These are phyloP conservation scores for Acmispon strigosus DNA, from an alignment of 306 rosid genomes.

Conservation along the genomic window DNA sequence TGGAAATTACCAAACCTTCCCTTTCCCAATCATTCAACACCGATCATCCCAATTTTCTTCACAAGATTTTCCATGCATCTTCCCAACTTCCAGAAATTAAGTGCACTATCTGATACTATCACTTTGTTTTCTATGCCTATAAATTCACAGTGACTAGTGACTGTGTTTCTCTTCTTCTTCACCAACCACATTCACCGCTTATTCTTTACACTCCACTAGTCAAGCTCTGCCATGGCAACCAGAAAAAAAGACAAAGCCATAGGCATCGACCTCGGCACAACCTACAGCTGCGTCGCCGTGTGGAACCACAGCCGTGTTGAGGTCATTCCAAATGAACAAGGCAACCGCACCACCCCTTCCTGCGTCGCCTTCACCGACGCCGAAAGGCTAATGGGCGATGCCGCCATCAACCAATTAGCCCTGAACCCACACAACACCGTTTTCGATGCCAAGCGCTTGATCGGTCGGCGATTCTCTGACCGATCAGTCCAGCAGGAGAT, in stretches of 20 bases:
- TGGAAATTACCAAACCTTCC: no score
- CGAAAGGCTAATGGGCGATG: slow-evolving; percentile 27
- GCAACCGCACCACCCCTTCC: slow-evolving; percentile 36
- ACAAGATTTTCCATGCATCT: no score
- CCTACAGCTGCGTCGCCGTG: slow-evolving; percentile 33
- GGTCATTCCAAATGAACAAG: slow-evolving; percentile 38
- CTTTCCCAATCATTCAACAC: no score
- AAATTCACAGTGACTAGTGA: no score
- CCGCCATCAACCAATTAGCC: slow-evolving; percentile 21
- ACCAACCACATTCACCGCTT: background rate
- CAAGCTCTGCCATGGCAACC: slow-evolving; percentile 16
- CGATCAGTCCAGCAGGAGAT: slow-evolving; percentile 24
- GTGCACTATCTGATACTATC: no score
- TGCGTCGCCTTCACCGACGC: slow-evolving; percentile 28
- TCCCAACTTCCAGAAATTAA: no score
- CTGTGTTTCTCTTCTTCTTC: background rate
- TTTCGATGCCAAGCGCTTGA: slow-evolving; percentile 32
- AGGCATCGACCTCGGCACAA: slow-evolving; percentile 42
- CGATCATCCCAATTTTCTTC: no score
- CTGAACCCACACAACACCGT: slow-evolving; percentile 27
- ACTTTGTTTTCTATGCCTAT: background rate
- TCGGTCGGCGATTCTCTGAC: slow-evolving; percentile 28
- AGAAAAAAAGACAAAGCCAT: slow-evolving; percentile 24
- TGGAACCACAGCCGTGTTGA: slow-evolving; percentile 36
- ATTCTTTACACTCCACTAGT: background rate